These are phyloP conservation scores for Pseudonitzschia multiseries DNA, from an alignment of 108 stramenopile species.

Conservation along the genomic window DNA sequence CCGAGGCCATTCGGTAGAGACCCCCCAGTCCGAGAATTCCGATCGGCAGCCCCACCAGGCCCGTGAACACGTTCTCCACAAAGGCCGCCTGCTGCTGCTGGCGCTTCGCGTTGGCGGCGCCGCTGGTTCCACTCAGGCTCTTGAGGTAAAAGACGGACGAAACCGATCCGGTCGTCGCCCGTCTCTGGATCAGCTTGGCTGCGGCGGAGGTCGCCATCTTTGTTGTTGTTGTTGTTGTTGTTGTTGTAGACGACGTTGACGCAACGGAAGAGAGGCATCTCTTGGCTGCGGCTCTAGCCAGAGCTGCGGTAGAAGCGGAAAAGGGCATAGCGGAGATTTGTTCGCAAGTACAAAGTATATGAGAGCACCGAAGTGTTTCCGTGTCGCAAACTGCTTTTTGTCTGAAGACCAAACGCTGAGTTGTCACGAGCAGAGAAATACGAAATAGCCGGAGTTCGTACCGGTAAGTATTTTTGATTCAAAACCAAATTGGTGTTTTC, in stretches of 20 bases:
- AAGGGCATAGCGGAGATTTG: no score
- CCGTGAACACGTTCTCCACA: conserved; percentile 13
- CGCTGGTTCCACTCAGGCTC: background rate
- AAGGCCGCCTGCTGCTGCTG: background rate
- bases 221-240: background rate
- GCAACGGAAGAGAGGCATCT: no score
- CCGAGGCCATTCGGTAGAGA: background rate
- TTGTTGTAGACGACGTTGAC: background rate
- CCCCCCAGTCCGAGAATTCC: conserved; percentile 24
- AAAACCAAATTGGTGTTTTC: no score
- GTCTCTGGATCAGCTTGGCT: conserved; percentile 18
- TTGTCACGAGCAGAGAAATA: no score
- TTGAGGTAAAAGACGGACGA: conserved; percentile 25
- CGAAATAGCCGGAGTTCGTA: no score
- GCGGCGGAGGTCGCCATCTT: conserved; percentile 11
- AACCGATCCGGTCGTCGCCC: conserved; percentile 27
- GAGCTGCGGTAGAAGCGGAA: no score
- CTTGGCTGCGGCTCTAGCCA: no score
- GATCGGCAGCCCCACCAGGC: conserved; percentile 12
- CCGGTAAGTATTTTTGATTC: no score
- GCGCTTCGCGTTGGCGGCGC: background rate
- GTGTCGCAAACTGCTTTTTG: no score
- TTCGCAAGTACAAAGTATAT: no score
- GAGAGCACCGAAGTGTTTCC: no score
- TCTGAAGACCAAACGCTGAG: no score